Evolutionary conservation across 2,329 filamentous ascomycete genomes (phyloP), one percentile per base, ranked within the genome.

Genomic region (Diplodia sapinea): DNA sequence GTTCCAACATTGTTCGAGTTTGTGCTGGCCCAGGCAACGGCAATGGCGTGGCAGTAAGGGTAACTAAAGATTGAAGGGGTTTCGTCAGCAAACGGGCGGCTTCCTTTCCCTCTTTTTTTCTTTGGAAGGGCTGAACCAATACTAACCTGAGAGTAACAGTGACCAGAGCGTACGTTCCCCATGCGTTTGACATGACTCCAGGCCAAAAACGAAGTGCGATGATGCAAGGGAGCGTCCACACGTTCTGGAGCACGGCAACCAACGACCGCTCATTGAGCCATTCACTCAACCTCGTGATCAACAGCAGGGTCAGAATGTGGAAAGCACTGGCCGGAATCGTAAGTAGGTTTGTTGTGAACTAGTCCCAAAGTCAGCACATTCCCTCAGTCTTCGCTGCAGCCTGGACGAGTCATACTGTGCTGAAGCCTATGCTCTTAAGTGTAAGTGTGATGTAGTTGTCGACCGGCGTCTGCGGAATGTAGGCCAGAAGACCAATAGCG

Each of bases 191-290:
- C 69, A 80, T 76, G 0, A 79, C 70, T 2, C 80, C 80, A 0
- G 81, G 79, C 80, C 83, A 84, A 65, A 70, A 81, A 71, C 76
- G 77, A 3, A 88, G 77, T 0, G 83, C 82, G 36, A 89, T 75
- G 43, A 91, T 72, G 69, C 86, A 86, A 0, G 88, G 87, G 3
- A 90, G 77, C 2, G 83, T 80, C 88, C 88, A 91, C 8, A 90
- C 70, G 67, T 88, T 77, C 50, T 82, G 84, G 3, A 82, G 77
- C 43, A 84, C 79, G 17, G 82, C 76, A 15, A 85, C 77, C 1
- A 86, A 74, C 2, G 83, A 75, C 1, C 83, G 79, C 68, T 81
- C 72, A 79, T 83, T 82, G 67, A 83, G 73, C 33, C 76, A 77
- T 47, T 84, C 82, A 1, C 82, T 83, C 5, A 83, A 69, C 73